Percentiles rank a stretch among this genome's conserved stretches.
These are phyloP conservation scores for Zygotorulaspora mrakii DNA, from an alignment of 1,139 yeast genomes.

Conservation along the genomic window DNA sequence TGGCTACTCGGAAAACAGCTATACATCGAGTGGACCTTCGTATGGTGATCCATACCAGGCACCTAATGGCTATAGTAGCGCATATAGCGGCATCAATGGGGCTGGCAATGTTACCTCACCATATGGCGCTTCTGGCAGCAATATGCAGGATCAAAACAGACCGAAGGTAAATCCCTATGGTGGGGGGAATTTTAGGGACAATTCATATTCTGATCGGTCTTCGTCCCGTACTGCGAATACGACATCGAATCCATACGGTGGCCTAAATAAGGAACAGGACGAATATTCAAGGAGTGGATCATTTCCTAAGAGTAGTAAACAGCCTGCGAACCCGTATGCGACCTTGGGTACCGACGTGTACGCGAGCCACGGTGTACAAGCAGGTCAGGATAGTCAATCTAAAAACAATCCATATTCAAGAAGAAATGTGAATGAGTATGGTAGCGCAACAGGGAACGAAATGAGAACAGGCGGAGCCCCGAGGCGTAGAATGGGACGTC, in stretches of 20 bases:
- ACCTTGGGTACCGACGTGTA: constrained; percentile 13
- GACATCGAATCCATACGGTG: constrained; percentile 5
- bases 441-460: not conserved
- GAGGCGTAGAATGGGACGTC: constrained; percentile 4
- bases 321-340: constrained; percentile 19
- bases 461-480: constrained; percentile 2
- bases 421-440: not conserved
- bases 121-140: no score
- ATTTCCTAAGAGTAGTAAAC: constrained; percentile 10
- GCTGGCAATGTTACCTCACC: not conserved
- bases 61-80: constrained; percentile 6
- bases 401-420: not conserved
- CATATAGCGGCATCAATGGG: constrained; percentile 5
- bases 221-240: not conserved
- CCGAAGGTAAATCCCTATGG: not conserved
- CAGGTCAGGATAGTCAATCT: not conserved
- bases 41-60: constrained; percentile 6
- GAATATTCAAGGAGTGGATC: constrained; percentile 1
- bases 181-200: not conserved
- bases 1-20: constrained; percentile 3
- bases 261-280: not conserved
- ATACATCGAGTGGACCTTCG: constrained; percentile 6
- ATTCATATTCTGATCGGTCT: constrained; percentile 1
- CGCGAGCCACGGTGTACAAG: constrained; percentile 7
- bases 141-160: not conserved